Base-by-base conservation (phyloP, 2,329 filamentous ascomycete genomes). In the Macroventuria anomochaeta region DNA sequence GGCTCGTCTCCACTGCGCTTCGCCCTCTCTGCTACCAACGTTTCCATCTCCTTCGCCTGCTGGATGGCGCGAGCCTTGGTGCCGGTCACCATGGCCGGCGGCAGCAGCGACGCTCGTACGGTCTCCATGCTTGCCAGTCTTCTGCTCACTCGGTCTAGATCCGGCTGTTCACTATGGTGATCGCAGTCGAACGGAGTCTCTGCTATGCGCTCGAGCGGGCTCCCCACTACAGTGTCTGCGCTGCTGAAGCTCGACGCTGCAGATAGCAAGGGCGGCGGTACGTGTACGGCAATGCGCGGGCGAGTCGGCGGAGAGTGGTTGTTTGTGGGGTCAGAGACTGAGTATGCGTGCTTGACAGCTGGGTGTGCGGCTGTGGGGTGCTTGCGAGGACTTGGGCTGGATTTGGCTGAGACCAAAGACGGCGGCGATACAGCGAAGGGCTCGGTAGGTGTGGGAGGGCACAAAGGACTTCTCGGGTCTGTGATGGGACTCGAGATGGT, bases 11-110 rank as follows among this genome's bases (percentile, higher is more conserved):
- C 84, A 26, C 79, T 76, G 51, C 84, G 84, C 50, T 79, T 79
- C 59, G 85, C 87, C 55, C 85, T 80, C 59, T 89, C 86, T 40
- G 83, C 77, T 23, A 90, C 85, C 2, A 82, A 75, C 39, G 80
- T 78, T 72, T 89, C 85, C 86, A 89, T 89, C 62, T 88, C 85
- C 62, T 82, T 82, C 26, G 88, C 88, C 81, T 90, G 88, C 69
- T 89, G 83, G 26, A 87, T 76, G 44, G 86, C 85, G 68, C 85
- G 85, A 60, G 81, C 78, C 68, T 83, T 85, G 55, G 80, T 83
- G 62, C 71, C 71, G 47, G 49, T 56, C 17, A 57, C 62, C 55
- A 58, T 63, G 21, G 59, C 62, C 37, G 70, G 68, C 29, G 65
- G 69, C 49, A 71, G 65, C 31, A 69, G 56, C 25, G 53, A 55